These are phyloP conservation scores for Mycena maculata DNA, from an alignment of 768 basidiomycete species.

Conservation along the genomic window DNA sequence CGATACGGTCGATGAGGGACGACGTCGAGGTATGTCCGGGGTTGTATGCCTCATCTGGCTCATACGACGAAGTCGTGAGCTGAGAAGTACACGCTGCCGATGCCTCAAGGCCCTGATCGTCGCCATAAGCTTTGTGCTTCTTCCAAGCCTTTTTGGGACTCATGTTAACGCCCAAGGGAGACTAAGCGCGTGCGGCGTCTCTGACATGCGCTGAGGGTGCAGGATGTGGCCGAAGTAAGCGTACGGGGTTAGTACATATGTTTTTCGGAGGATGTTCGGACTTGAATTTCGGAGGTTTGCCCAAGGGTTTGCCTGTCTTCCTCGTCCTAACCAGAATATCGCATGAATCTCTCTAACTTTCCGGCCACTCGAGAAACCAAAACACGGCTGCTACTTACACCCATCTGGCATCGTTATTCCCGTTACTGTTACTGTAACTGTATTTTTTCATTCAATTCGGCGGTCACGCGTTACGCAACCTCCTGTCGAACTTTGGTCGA, in stretches of 20 bases:
- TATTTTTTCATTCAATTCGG: too few relatives aligned
- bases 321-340: too few relatives aligned
- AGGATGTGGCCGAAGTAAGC: not conserved
- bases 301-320: too few relatives aligned
- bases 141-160: conserved; percentile 20
- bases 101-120: not conserved
- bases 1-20: conserved; percentile 27
- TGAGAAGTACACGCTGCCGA: conserved; percentile 10
- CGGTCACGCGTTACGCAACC: too few relatives aligned
- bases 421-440: too few relatives aligned
- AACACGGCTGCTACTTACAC: too few relatives aligned
- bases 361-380: too few relatives aligned
- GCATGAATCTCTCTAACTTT: too few relatives aligned
- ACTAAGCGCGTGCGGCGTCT: conserved; percentile 18
- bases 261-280: not conserved
- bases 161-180: not conserved
- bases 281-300: too few relatives aligned
- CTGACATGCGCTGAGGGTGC: conserved; percentile 20
- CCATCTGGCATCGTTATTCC: too few relatives aligned
- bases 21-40: not conserved
- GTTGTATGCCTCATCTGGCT: not conserved
- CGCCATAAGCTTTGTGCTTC: conserved; percentile 4
- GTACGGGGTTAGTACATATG: not conserved
- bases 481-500: too few relatives aligned
- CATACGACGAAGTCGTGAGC: not conserved